Percentiles rank a stretch among this genome's conserved stretches.
phyloP scores from a whole-genome alignment of 78 protist species.

The Polysphondylium violaceum region DNA sequence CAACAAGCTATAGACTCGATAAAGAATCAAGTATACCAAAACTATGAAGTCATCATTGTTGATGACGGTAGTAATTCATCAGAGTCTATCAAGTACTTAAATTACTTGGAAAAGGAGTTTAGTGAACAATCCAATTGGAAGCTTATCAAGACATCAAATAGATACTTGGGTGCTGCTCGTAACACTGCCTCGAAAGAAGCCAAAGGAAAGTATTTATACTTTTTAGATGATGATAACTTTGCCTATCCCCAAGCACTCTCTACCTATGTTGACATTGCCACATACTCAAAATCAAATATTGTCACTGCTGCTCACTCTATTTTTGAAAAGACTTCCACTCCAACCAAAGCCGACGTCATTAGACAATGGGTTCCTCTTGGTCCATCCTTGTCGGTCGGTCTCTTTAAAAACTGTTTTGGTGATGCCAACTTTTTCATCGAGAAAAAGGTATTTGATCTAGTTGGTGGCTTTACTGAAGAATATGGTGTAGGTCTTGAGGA shows the following conservation, averaged over 20 bases:
- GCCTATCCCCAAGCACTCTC: slow-evolving; percentile 50
- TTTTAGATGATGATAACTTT: slow-evolving; percentile 70
- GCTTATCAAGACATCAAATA: slow-evolving; percentile 47
- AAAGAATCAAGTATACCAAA: slow-evolving; percentile 15
- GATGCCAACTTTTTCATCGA: slow-evolving; percentile 70
- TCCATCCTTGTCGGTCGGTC: slow-evolving; percentile 58
- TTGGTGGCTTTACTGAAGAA: slow-evolving; percentile 77
- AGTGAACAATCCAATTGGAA: background rate
- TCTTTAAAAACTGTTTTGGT: slow-evolving; percentile 77
- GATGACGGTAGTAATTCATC: slow-evolving; percentile 58
- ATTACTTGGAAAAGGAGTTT: background rate
- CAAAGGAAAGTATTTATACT: slow-evolving; percentile 28
- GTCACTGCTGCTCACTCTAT: slow-evolving; percentile 75
- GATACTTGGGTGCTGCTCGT: slow-evolving; percentile 79
- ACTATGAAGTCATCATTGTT: slow-evolving; percentile 46
- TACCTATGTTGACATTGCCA: slow-evolving; percentile 37
- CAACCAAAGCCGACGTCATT: background rate
- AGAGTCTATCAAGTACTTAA: slow-evolving; percentile 31
- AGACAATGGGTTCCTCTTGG: slow-evolving; percentile 76
- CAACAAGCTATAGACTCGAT: slow-evolving; percentile 50
- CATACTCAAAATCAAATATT: slow-evolving; percentile 24
- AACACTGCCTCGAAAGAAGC: slow-evolving; percentile 54
- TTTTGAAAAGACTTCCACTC: background rate
- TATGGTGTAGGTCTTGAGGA: slow-evolving; percentile 77
- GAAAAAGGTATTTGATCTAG: background rate